A percentile compares a stretch with the other conserved stretches of the same genome.
These are phyloP conservation scores for Dichomitus squalens DNA, from an alignment of 1,284 basidiomycete species.

Conservation along the genomic window DNA sequence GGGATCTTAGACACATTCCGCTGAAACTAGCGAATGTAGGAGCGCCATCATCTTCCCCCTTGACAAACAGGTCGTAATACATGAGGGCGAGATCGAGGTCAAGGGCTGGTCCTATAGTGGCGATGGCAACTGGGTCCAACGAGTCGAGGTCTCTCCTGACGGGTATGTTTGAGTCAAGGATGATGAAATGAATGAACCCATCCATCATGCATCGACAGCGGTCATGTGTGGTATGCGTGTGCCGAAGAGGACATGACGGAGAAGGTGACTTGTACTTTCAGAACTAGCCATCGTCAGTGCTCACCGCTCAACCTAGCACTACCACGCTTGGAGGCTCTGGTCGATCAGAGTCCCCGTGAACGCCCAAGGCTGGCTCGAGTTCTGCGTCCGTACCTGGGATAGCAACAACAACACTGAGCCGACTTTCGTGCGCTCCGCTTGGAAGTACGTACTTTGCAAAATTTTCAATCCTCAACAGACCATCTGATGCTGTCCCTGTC, in stretches of 20 bases:
- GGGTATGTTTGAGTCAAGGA: constrained; percentile 38
- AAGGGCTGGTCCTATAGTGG: constrained; percentile 59
- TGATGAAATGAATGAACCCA: too few relatives aligned
- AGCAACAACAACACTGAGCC: constrained; percentile 61
- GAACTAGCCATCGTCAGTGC: not conserved
- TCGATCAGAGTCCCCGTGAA: constrained; percentile 53
- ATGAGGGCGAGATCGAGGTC: constrained; percentile 49
- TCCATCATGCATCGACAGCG: constrained; percentile 30
- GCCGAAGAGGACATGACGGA: constrained; percentile 49
- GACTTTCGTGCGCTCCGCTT: constrained; percentile 55
- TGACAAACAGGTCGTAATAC: constrained; percentile 51
- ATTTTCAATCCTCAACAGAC: not conserved
- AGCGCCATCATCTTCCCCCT: constrained; percentile 51
- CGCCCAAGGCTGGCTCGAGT: constrained; percentile 60
- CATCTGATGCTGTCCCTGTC: not conserved
- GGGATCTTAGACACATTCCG: not conserved
- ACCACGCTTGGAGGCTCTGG: constrained; percentile 59
- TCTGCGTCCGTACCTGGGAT: constrained; percentile 62
- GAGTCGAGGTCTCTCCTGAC: constrained; percentile 56
- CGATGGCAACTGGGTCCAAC: constrained; percentile 57
- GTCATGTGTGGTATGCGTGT: constrained; percentile 54
- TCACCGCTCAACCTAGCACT: constrained; percentile 39
- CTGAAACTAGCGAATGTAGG: constrained; percentile 34
- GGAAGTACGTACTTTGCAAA: constrained; percentile 47
- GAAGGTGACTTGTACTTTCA: constrained; percentile 36